Percentiles rank a stretch among this genome's conserved stretches.
These are phyloP conservation scores for Trifolium fragiferum DNA, from an alignment of 306 rosid species.

Conservation along the genomic window DNA sequence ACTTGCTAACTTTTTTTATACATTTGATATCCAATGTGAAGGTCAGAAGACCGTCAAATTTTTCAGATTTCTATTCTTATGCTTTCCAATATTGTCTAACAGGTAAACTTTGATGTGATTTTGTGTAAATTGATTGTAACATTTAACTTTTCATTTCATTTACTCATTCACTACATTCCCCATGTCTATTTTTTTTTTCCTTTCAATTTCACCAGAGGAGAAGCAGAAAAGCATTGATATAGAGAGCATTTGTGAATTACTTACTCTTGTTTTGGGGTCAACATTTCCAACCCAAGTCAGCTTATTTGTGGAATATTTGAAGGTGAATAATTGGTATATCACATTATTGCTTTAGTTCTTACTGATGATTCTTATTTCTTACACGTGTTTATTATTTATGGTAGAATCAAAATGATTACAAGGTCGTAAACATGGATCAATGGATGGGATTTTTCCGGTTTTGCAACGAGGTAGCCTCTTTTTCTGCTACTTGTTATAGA, in stretches of 20 bases:
- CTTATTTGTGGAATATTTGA: slow-evolving; percentile 78
- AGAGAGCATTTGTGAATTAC: slow-evolving; percentile 90
- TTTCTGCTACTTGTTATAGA: slow-evolving; percentile 7
- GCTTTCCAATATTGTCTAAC: slow-evolving; percentile 96
- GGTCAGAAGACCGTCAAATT: slow-evolving; percentile 86
- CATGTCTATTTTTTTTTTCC: slow-evolving; percentile 36
- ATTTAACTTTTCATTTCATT: background rate
- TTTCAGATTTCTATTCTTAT: slow-evolving; percentile 87
- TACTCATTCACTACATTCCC: slow-evolving; percentile 11
- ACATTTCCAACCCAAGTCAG: slow-evolving; percentile 75
- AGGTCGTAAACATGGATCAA: slow-evolving; percentile 96
- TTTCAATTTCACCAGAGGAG: slow-evolving; percentile 71
- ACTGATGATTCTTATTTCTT: slow-evolving; percentile 24
- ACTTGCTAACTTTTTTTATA: slow-evolving; percentile 41
- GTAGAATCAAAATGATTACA: slow-evolving; percentile 93
- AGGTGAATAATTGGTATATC: slow-evolving; percentile 57
- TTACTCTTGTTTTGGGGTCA: slow-evolving; percentile 84
- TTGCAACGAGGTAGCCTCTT: slow-evolving; percentile 83
- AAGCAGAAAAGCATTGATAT: slow-evolving; percentile 98
- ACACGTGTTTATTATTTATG: slow-evolving; percentile 36
- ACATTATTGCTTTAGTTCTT: slow-evolving; percentile 22
- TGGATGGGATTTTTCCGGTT: slow-evolving; percentile 98
- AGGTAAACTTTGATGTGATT: slow-evolving; percentile 54
- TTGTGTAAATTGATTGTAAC: slow-evolving; percentile 18
- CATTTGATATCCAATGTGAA: slow-evolving; percentile 48